A percentile compares a stretch with the other conserved stretches of the same genome.
Conservation (phyloP, 768 basidiomycete species). For the Suillus discolor region DNA sequence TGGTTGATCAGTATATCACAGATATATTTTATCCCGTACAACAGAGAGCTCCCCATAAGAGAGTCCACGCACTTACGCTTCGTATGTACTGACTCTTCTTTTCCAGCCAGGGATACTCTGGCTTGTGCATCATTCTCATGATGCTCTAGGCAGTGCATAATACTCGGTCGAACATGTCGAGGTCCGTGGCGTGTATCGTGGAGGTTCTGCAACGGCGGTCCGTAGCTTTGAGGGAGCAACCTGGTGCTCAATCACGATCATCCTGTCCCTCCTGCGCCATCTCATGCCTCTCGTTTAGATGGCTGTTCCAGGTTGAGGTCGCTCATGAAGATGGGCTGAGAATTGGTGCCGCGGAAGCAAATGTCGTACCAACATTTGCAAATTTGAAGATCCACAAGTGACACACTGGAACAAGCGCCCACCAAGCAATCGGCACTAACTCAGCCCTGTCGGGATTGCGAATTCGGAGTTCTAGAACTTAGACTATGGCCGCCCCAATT, state of each 20-base stretch:
- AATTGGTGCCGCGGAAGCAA: conserved; percentile 14
- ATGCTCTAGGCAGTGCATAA: not conserved
- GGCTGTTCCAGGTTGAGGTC: not conserved
- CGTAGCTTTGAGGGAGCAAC: not conserved
- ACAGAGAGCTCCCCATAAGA: not conserved
- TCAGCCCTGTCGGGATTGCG: conserved; percentile 9
- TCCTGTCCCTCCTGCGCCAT: not conserved
- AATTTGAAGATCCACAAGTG: not conserved
- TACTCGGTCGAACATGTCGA: not conserved
- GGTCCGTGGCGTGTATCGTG: not conserved
- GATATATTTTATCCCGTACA: conserved; percentile 1
- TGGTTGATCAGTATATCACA: not conserved
- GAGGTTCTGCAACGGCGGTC: not conserved
- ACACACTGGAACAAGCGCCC: not conserved
- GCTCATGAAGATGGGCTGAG: not conserved
- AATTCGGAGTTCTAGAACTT: conserved; percentile 5
- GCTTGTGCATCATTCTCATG: not conserved
- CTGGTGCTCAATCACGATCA: not conserved
- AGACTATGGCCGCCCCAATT: not conserved
- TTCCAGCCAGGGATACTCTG: not conserved
- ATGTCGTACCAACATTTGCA: not conserved
- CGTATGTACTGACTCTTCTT: conserved; percentile 1
- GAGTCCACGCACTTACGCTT: too few species aligned
- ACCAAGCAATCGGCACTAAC: not conserved
- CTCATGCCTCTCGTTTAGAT: not conserved